Conservation (phyloP, 345 rosid genomes). For the Syzygium aqueum region DNA sequence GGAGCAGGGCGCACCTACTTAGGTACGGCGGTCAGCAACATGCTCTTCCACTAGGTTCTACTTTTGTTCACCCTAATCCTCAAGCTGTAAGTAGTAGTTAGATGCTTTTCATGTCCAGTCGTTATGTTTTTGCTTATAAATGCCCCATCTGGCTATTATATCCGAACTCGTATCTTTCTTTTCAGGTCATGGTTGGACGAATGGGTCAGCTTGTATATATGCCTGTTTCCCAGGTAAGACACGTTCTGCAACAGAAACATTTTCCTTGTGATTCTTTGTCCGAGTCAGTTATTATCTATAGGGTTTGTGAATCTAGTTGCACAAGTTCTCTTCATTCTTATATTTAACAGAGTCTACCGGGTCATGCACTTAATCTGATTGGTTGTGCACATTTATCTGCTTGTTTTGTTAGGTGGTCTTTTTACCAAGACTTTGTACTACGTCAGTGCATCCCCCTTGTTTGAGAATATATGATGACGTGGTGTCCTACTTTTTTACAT, state of each 20-base stretch:
- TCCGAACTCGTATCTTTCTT: background rate
- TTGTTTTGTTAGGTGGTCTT: background rate
- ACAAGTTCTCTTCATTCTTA: background rate
- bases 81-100: conserved; percentile 40
- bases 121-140: background rate
- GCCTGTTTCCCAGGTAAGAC: conserved; percentile 73
- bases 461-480: background rate
- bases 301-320: background rate
- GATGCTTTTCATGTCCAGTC: background rate
- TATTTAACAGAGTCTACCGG: background rate
- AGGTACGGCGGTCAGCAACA: conserved; percentile 61
- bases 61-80: conserved; percentile 50
- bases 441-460: background rate
- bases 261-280: background rate
- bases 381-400: background rate
- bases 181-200: conserved; percentile 64
- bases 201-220: conserved; percentile 62
- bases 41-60: conserved; percentile 46
- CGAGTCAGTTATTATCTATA: background rate
- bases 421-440: background rate
- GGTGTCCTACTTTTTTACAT: background rate
- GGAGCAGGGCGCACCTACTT: conserved; percentile 49
- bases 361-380: background rate
- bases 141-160: background rate
- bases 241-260: background rate